phyloP scores from a whole-genome alignment of 306 rosid genomes.

The Benincasa hispida region DNA sequence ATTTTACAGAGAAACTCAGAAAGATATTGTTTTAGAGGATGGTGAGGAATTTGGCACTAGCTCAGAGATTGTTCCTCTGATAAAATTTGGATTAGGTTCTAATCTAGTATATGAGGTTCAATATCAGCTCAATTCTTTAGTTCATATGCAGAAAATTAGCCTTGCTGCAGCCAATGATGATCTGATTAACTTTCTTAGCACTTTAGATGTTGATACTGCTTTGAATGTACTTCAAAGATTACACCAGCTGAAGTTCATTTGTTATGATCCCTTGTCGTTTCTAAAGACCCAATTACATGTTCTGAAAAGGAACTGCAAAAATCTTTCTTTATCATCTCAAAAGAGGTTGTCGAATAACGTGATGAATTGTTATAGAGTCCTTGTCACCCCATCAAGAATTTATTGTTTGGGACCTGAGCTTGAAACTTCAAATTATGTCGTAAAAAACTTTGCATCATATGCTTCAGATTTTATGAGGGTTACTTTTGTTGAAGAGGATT shows the following conservation, averaged over 20 bases:
- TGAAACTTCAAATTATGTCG: conserved; percentile 83
- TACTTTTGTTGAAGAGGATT: conserved; percentile 91
- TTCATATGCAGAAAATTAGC: conserved; percentile 75
- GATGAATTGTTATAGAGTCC: conserved; percentile 85
- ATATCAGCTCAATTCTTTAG: conserved; percentile 75
- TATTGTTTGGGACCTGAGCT: conserved; percentile 91
- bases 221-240: conserved; percentile 48
- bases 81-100: conserved; percentile 23
- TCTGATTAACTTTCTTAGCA: conserved; percentile 40
- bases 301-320: conserved; percentile 21
- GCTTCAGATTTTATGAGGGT: conserved; percentile 81
- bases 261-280: conserved; percentile 52
- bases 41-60: conserved; percentile 32
- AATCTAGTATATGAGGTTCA: conserved; percentile 51
- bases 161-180: conserved; percentile 44
- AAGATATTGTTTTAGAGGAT: conserved; percentile 38
- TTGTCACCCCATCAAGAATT: conserved; percentile 74
- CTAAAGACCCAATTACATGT: conserved; percentile 38
- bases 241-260: conserved; percentile 52
- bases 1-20: conserved; percentile 31
- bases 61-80: conserved; percentile 54
- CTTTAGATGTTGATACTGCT: conserved; percentile 38
- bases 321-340: conserved; percentile 17
- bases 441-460: conserved; percentile 53
- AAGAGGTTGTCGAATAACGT: conserved; percentile 42